These are phyloP conservation scores for Hygrophila difformis DNA, from an alignment of 257 asterid species.

Conservation along the genomic window DNA sequence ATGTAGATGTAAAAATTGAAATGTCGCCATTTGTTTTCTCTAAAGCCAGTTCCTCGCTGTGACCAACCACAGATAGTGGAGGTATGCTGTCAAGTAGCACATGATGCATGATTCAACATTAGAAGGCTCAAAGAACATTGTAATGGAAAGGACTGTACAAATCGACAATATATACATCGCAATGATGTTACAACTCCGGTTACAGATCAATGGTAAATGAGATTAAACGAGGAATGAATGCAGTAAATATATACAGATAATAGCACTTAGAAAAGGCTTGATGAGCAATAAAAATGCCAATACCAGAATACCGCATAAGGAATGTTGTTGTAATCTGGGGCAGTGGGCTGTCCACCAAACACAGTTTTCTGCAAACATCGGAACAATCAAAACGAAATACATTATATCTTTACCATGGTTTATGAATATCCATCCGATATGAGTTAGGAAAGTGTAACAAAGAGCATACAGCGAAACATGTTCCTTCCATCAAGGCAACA, in stretches of 20 bases:
- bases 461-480: slow-evolving; percentile 69
- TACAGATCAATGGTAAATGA: neutral
- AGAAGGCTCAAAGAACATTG: neutral
- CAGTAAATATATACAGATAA: too few species aligned
- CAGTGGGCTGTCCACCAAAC: slow-evolving; percentile 75
- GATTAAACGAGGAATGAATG: neutral
- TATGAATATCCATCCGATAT: too few species aligned
- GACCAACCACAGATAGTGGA: slow-evolving; percentile 89
- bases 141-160: neutral
- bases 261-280: neutral
- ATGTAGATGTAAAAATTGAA: slow-evolving; percentile 72
- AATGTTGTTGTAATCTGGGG: slow-evolving; percentile 57
- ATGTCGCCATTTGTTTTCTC: slow-evolving; percentile 73
- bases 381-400: too few species aligned
- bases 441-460: slow-evolving; percentile 10
- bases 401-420: too few species aligned
- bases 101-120: neutral
- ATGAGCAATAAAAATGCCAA: too few species aligned
- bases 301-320: slow-evolving; percentile 98
- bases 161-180: neutral
- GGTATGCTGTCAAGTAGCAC: slow-evolving; percentile 75
- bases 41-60: slow-evolving; percentile 77
- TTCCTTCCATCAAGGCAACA: slow-evolving; percentile 97
- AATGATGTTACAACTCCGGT: neutral
- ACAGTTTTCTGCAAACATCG: slow-evolving; percentile 76